These are phyloP conservation scores for Tricholoma hemisulphureum DNA, from an alignment of 768 basidiomycete genomes.

Conservation along the genomic window DNA sequence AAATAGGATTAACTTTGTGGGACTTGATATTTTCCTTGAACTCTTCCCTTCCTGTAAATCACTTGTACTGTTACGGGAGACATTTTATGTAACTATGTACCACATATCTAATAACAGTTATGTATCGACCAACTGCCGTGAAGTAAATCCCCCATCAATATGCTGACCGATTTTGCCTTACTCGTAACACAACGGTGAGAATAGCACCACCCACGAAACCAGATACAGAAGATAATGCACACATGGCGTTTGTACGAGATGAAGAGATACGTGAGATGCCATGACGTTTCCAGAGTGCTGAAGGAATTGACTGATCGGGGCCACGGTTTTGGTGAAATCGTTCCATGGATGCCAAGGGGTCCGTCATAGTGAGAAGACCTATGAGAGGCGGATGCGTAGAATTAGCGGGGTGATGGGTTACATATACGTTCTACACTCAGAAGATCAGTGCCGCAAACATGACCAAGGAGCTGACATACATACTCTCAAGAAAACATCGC, in stretches of 20 bases:
- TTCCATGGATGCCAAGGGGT: slow-evolving; percentile 32
- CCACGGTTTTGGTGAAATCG: slow-evolving; percentile 45
- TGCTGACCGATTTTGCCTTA: neutral
- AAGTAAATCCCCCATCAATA: neutral
- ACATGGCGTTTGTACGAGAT: slow-evolving; percentile 1
- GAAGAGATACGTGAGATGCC: neutral
- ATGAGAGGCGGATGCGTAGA: slow-evolving; percentile 39
- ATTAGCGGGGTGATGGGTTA: slow-evolving; percentile 44
- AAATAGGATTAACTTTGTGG: slow-evolving; percentile 11
- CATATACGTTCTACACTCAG: slow-evolving; percentile 50
- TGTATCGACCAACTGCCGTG: neutral
- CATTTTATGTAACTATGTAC: too few species aligned
- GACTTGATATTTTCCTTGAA: neutral
- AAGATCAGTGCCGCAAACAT: slow-evolving; percentile 4
- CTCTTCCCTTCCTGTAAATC: too few species aligned
- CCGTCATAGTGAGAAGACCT: slow-evolving; percentile 46
- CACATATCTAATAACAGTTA: too few species aligned
- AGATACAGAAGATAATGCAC: slow-evolving; percentile 11
- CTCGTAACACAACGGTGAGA: slow-evolving; percentile 5
- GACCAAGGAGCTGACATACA: slow-evolving; percentile 14
- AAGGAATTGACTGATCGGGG: slow-evolving; percentile 25
- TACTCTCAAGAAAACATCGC: slow-evolving; percentile 57
- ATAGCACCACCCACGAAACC: slow-evolving; percentile 10
- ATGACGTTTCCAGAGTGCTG: slow-evolving; percentile 6
- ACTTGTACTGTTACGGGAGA: too few species aligned